These are phyloP conservation scores for Climacium dendroides DNA, from an alignment of 225 moss, liverwort and hornwort genomes.

Conservation along the genomic window DNA sequence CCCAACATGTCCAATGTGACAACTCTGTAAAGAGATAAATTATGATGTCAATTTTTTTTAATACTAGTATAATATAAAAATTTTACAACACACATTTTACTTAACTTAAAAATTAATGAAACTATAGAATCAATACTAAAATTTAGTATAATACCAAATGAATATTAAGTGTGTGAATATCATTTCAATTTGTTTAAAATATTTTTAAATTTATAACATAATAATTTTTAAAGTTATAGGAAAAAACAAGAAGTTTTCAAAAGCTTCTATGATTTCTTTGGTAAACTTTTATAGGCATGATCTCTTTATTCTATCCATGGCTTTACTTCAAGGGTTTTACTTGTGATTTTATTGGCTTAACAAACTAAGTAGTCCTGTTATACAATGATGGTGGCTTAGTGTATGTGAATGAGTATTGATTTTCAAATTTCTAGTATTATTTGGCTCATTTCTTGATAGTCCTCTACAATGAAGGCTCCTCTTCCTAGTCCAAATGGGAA, in stretches of 20 bases:
- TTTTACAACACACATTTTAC: neutral
- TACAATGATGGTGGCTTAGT: neutral
- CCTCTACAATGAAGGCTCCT: accelerated
- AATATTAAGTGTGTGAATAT: neutral
- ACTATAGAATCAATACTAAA: neutral
- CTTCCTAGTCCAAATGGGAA: neutral
- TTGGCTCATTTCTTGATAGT: neutral
- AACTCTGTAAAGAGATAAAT: neutral
- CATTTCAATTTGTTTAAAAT: neutral
- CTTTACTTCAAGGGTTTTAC: neutral
- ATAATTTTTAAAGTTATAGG: neutral
- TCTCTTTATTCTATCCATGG: neutral
- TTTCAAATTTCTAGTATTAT: accelerated
- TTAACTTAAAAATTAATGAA: neutral
- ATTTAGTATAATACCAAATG: neutral
- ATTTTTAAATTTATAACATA: neutral
- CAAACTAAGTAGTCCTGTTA: neutral
- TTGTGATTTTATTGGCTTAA: no score
- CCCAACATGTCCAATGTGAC: accelerated
- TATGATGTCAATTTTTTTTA: neutral
- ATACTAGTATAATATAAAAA: neutral
- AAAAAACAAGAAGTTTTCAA: neutral
- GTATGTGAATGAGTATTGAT: neutral
- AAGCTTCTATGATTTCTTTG: accelerated
- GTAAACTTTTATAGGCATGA: neutral